Percentiles rank a stretch among this genome's conserved stretches.
Conservation (phyloP, 768 basidiomycete species). For the Lepiota subincarnata region DNA sequence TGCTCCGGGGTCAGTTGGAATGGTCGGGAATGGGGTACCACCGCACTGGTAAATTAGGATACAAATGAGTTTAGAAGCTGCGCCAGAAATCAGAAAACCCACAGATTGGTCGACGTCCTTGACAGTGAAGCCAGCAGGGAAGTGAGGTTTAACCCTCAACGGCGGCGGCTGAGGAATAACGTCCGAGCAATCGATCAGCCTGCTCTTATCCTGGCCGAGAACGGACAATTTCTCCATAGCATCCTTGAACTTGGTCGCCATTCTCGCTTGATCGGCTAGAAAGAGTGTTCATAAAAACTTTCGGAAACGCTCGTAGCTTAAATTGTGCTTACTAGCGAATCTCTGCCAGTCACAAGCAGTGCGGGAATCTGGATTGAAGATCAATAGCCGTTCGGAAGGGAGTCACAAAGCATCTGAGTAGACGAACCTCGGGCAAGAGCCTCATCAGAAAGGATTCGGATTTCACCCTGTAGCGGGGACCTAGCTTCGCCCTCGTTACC, state of each 20-base stretch:
- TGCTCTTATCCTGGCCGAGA: conserved; percentile 34
- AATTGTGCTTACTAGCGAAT: conserved; percentile 29
- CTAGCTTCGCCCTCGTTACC: conserved; percentile 26
- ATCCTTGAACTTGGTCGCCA: conserved; percentile 33
- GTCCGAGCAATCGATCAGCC: conserved; percentile 41
- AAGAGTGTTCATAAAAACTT: background rate
- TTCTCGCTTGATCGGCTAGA: conserved; percentile 28
- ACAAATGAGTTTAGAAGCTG: background rate
- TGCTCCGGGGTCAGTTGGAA: conserved; percentile 5
- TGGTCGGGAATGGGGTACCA: conserved; percentile 2
- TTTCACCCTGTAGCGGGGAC: conserved; percentile 35
- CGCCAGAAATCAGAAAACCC: background rate
- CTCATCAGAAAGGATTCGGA: conserved; percentile 42
- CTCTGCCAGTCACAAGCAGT: conserved; percentile 51
- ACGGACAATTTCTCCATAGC: conserved; percentile 42
- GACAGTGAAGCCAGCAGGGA: conserved; percentile 1
- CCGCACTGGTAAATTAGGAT: background rate
- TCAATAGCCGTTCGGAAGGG: background rate
- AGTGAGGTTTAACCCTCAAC: background rate
- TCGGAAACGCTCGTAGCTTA: background rate
- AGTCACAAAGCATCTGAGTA: too few species aligned
- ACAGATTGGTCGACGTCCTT: conserved; percentile 1
- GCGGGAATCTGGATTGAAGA: conserved; percentile 28
- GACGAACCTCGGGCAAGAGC: conserved; percentile 4
- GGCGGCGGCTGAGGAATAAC: conserved; percentile 33